Percentiles rank a stretch among this genome's conserved stretches.
Evolutionary conservation across 768 basidiomycete species (phyloP).

Genomic region (Tricholoma hemisulphureum): DNA sequence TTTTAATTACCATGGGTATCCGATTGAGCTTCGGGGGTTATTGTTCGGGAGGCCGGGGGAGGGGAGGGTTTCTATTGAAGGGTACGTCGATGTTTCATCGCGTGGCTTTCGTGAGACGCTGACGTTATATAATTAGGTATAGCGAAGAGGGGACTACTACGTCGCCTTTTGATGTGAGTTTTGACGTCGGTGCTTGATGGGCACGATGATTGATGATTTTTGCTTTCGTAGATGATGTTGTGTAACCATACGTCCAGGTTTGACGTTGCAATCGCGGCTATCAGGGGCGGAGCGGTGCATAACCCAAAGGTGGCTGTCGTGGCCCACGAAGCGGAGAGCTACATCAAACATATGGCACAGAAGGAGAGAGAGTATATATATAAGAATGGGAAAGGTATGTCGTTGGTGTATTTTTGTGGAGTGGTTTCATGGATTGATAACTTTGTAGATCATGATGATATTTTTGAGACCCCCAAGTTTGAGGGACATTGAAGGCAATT

Average conservation of each 20-base stretch:
- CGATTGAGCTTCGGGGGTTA: conserved; percentile 67
- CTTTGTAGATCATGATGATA: conserved; percentile 41
- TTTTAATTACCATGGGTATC: conserved; percentile 85
- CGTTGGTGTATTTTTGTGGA: background rate
- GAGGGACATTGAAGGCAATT: conserved; percentile 17
- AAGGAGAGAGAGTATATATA: conserved; percentile 65
- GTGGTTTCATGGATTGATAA: background rate
- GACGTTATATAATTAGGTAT: background rate
- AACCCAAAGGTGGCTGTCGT: conserved; percentile 56
- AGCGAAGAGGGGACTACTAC: conserved; percentile 78
- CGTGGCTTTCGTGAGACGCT: background rate
- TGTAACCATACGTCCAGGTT: conserved; percentile 68
- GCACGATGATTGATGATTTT: background rate
- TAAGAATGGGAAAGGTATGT: conserved; percentile 53
- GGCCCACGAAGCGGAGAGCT: conserved; percentile 56
- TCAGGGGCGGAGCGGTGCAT: conserved; percentile 50
- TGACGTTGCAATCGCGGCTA: conserved; percentile 59
- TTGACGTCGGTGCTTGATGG: no score
- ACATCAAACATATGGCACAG: conserved; percentile 56
- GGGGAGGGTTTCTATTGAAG: conserved; percentile 54
- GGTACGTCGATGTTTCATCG: conserved; percentile 35
- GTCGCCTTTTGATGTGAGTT: conserved; percentile 74
- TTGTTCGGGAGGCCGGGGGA: conserved; percentile 54
- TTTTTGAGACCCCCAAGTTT: conserved; percentile 50
- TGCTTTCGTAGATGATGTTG: conserved; percentile 62